A percentile compares a stretch with the other conserved stretches of the same genome.
phyloP scores from a whole-genome alignment of 805 yeast species.

The Candida sphagnicola region DNA sequence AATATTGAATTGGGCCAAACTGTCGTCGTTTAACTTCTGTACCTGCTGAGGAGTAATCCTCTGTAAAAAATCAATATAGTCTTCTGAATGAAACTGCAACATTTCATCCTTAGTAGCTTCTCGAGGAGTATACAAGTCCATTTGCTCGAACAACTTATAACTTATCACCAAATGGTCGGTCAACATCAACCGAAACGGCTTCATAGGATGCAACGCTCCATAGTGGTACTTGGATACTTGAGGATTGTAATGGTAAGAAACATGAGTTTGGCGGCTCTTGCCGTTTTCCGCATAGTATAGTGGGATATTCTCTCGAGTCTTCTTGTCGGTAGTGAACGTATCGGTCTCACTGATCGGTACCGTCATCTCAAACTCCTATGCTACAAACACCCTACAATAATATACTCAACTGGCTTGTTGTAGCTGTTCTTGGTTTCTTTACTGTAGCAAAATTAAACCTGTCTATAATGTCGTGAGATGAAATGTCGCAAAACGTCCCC shows the following conservation, averaged over 20 bases:
- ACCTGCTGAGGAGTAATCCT: conserved; percentile 73
- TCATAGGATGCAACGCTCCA: conserved; percentile 97
- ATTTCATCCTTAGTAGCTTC: conserved; percentile 80
- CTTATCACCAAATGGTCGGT: conserved; percentile 88
- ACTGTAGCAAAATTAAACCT: background rate
- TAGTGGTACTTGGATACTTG: conserved; percentile 79
- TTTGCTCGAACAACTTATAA: conserved; percentile 79
- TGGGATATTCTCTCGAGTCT: conserved; percentile 31
- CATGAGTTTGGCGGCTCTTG: conserved; percentile 45
- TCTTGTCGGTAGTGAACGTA: conserved; percentile 32
- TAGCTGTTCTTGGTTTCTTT: too few species aligned
- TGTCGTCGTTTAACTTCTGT: conserved; percentile 50
- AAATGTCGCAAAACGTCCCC: too few species aligned
- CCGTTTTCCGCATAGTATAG: conserved; percentile 20
- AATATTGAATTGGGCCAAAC: conserved; percentile 71
- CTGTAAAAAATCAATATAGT: conserved; percentile 74
- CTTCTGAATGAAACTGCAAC: conserved; percentile 78
- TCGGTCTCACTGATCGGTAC: conserved; percentile 14
- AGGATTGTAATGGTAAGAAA: conserved; percentile 86
- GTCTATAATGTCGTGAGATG: too few species aligned
- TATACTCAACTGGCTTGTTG: too few species aligned
- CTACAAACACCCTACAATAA: too few species aligned
- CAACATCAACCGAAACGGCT: conserved; percentile 88
- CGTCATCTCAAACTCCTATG: conserved; percentile 8
- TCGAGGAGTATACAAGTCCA: conserved; percentile 87